A percentile compares a stretch with the other conserved stretches of the same genome.
Evolutionary conservation across 1,284 basidiomycete species (phyloP).

Genomic region (Pulveroboletus ridleyi): DNA sequence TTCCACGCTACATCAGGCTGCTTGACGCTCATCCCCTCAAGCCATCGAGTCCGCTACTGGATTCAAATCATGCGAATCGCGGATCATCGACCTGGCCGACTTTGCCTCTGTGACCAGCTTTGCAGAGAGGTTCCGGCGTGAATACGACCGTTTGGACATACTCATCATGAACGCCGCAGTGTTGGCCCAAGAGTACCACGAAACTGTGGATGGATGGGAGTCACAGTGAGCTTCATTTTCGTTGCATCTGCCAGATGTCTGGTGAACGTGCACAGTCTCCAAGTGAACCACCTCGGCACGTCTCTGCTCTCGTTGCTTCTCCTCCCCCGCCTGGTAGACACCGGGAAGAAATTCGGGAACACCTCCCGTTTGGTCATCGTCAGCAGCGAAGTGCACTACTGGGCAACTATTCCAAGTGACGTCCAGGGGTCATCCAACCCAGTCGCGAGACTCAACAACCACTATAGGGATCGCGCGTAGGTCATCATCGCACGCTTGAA

Average conservation of each 20-base stretch:
- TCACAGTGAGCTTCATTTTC: background rate
- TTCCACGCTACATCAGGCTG: too few relatives aligned
- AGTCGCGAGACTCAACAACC: conserved; percentile 38
- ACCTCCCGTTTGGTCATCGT: conserved; percentile 28
- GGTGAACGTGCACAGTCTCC: conserved; percentile 22
- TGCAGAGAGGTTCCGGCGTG: conserved; percentile 20
- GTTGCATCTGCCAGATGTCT: background rate
- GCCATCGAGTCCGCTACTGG: conserved; percentile 21
- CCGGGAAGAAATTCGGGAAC: conserved; percentile 21
- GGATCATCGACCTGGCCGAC: conserved; percentile 26
- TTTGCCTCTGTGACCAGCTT: conserved; percentile 28
- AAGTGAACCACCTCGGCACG: conserved; percentile 33
- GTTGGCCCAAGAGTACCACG: background rate
- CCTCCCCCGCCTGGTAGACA: conserved; percentile 24
- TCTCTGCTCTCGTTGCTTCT: conserved; percentile 27
- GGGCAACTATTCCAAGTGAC: conserved; percentile 27
- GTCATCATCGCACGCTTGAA: background rate
- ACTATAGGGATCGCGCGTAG: conserved; percentile 37
- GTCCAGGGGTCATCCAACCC: conserved; percentile 38
- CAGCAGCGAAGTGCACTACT: conserved; percentile 31
- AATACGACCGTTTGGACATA: conserved; percentile 25
- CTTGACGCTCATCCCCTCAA: background rate
- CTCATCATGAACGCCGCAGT: conserved; percentile 32
- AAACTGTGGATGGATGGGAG: conserved; percentile 31
- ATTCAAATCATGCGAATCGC: conserved; percentile 12